A percentile compares a stretch with the other conserved stretches of the same genome.
Conservation (phyloP, 1,284 basidiomycete species). For the Ustilago tritici region DNA sequence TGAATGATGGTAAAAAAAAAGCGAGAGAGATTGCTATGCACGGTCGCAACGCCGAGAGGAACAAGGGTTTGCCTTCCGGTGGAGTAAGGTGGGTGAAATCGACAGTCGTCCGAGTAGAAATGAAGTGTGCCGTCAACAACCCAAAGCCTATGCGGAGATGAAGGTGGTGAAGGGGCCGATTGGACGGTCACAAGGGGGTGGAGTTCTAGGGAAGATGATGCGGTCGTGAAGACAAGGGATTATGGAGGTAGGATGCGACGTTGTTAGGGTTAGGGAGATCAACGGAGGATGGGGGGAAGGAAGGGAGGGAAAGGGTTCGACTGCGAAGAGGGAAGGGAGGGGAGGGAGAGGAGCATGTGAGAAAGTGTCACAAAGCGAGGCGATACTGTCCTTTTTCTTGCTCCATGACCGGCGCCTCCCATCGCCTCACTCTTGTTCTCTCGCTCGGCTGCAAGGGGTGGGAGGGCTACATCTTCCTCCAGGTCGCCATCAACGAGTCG, state of each 20-base stretch:
- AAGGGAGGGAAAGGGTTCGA: too few relatives aligned
- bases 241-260: too few relatives aligned
- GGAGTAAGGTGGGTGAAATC: neutral
- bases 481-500: too few relatives aligned
- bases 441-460: too few relatives aligned
- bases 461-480: too few relatives aligned
- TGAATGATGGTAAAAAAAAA: neutral
- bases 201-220: neutral
- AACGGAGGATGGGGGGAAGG: neutral
- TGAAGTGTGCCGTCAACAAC: neutral
- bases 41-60: neutral
- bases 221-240: neutral
- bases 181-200: neutral
- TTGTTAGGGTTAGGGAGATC: neutral
- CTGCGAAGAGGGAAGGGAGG: too few relatives aligned
- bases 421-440: too few relatives aligned
- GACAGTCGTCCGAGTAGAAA: neutral
- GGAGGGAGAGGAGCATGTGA: too few relatives aligned
- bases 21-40: too few relatives aligned
- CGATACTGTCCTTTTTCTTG: too few relatives aligned
- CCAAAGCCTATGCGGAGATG: conserved; percentile 2
- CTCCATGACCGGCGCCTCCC: too few relatives aligned
- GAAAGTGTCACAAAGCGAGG: too few relatives aligned
- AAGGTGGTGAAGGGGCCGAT: neutral
- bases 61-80: neutral